Percentiles rank a stretch among this genome's conserved stretches.
Conservation (phyloP, 1,139 yeast species). For the Suhomyces wounanorum region DNA sequence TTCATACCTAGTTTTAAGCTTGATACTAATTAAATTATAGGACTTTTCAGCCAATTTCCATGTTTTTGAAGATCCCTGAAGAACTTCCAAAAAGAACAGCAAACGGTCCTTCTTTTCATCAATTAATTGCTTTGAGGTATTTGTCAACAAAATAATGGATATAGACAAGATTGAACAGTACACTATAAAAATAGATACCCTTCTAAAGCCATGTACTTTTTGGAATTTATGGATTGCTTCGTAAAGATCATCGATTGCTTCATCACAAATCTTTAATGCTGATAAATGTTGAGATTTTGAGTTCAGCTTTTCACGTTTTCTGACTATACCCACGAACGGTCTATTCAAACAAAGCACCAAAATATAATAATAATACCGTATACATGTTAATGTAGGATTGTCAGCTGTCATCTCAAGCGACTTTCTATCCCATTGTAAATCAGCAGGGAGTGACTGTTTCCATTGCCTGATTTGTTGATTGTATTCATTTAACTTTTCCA, state of each 20-base stretch:
- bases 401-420: conserved; percentile 47
- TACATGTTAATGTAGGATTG: conserved; percentile 51
- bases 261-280: conserved; percentile 33
- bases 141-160: conserved; percentile 45
- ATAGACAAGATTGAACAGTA: conserved; percentile 51
- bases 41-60: conserved; percentile 55
- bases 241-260: conserved; percentile 46
- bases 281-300: conserved; percentile 15
- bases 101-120: conserved; percentile 32
- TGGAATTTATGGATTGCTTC: conserved; percentile 40
- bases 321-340: conserved; percentile 49
- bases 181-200: conserved; percentile 49
- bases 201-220: conserved; percentile 41
- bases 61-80: conserved; percentile 43
- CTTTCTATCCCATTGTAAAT: conserved; percentile 51
- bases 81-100: conserved; percentile 41
- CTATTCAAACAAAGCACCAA: conserved; percentile 57
- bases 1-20: conserved; percentile 26
- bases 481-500: conserved; percentile 41
- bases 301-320: conserved; percentile 5
- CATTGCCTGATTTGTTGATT: conserved; percentile 53
- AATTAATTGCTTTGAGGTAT: conserved; percentile 29
- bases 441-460: conserved; percentile 50
- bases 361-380: conserved; percentile 61
- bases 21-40: conserved; percentile 41